Conservation (phyloP, 2,329 filamentous ascomycete species). For the Hirsutella thompsonii region DNA sequence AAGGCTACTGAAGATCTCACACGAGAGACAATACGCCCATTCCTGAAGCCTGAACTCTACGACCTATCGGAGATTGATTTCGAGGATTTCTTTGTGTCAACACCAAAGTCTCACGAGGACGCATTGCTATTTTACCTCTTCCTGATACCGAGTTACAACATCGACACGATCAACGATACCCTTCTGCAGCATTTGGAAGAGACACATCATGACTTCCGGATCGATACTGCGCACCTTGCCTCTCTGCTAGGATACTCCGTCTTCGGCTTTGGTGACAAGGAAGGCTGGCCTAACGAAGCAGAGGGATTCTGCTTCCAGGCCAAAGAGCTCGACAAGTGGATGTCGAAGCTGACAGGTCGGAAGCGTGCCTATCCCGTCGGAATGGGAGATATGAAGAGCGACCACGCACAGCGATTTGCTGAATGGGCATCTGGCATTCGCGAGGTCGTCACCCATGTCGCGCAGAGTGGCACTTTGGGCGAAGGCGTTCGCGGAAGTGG, state of each 20-base stretch:
- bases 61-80: slow-evolving; percentile 82
- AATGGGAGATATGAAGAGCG: slow-evolving; percentile 72
- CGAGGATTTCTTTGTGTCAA: slow-evolving; percentile 79
- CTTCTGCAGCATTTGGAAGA: slow-evolving; percentile 81
- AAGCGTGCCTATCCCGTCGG: slow-evolving; percentile 85
- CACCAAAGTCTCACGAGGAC: slow-evolving; percentile 47
- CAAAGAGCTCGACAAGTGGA: slow-evolving; percentile 83
- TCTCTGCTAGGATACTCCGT: slow-evolving; percentile 75
- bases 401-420: slow-evolving; percentile 49
- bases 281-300: slow-evolving; percentile 83
- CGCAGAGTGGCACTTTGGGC: slow-evolving; percentile 42
- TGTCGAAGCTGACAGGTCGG: slow-evolving; percentile 82
- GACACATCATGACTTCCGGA: slow-evolving; percentile 92
- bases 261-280: slow-evolving; percentile 84
- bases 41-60: slow-evolving; percentile 48
- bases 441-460: slow-evolving; percentile 56
- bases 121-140: slow-evolving; percentile 69
- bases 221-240: slow-evolving; percentile 76
- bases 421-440: slow-evolving; percentile 71
- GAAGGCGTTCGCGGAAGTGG: slow-evolving; percentile 67
- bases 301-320: slow-evolving; percentile 92
- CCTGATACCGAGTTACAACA: slow-evolving; percentile 84
- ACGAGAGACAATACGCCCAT: slow-evolving; percentile 21
- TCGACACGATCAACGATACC: slow-evolving; percentile 79
- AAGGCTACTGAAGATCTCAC: slow-evolving; percentile 36